phyloP scores from a whole-genome alignment of 2,329 filamentous ascomycete genomes.

The Thielaviopsis euricoi region DNA sequence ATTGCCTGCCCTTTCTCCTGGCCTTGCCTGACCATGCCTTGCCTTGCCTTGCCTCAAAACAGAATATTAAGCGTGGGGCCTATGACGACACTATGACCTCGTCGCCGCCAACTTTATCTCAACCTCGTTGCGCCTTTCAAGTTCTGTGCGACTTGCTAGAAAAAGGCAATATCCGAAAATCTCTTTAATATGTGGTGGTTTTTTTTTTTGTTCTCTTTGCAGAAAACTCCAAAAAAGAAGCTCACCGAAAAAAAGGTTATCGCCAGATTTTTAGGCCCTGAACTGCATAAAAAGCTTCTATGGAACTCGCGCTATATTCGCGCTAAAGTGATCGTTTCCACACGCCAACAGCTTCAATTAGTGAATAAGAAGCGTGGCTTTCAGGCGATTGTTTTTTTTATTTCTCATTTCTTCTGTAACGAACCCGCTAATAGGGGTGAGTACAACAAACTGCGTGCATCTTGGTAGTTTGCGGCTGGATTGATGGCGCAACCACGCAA shows the following conservation, averaged over 20 bases:
- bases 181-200: too few species aligned
- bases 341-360: background rate
- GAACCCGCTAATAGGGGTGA: too few species aligned
- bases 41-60: background rate
- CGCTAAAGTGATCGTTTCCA: background rate
- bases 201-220: background rate
- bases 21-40: too few species aligned
- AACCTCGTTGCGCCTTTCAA: background rate
- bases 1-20: too few species aligned
- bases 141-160: background rate
- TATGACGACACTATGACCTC: background rate
- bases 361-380: background rate
- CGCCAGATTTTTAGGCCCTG: background rate
- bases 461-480: too few species aligned
- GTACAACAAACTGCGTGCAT: too few species aligned
- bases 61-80: background rate
- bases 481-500: too few species aligned
- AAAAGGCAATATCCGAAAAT: too few species aligned
- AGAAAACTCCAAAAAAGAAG: background rate
- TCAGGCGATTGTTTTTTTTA: background rate
- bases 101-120: background rate
- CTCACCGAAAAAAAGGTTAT: background rate
- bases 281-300: background rate
- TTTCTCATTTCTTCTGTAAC: too few species aligned
- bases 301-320: background rate